Base-by-base conservation (phyloP, 2,329 filamentous ascomycete genomes). In the Mariannaea sp. region DNA sequence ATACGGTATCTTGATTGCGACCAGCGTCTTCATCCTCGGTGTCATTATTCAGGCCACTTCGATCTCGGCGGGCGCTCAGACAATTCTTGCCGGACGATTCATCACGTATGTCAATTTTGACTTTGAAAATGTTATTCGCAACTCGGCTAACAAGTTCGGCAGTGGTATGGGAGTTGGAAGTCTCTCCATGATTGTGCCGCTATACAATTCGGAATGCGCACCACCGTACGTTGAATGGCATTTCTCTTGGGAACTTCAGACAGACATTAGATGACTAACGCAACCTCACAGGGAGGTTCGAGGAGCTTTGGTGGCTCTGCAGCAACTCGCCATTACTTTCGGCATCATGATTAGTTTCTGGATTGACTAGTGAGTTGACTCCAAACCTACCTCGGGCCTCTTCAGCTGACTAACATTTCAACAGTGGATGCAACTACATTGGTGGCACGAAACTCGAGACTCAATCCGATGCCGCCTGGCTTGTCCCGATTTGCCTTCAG, bases 401-500 rank as follows among this genome's bases (percentile, higher is more conserved):
- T 41, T 13, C 16, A 26, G 33, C 50, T 5, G 43, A 7, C 39
- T 57, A 17, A 57, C 45, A 26, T 2, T 2, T 6, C 3, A 16
- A 0, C 30, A 75, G 72, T 56, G 84, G 84, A 4, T 86, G 82
- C 39, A 86, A 88, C 65, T 86, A 80, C 66, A 88, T 88, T 40
- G 85, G 86, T 1, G 88, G 68, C 54, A 78, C 75, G 3, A 41
- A 47, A 0, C 54, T 70, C 64, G 75, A 70, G 1, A 61, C 60
- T 1, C 86, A 92, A 70, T 78, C 77, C 10, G 80, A 90, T 59
- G 83, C 84, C 0, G 85, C 89, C 0, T 94, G 89, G 89, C 78
- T 90, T 0, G 73, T 89, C 0, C 89, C 89, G 0, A 83, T 90
- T 44, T 86, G 82, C 59, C 76, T 92, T 0, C 89, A 93, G 64